These are phyloP conservation scores for Pterocarpus santalinus DNA, from an alignment of 306 rosid genomes.

Conservation along the genomic window DNA sequence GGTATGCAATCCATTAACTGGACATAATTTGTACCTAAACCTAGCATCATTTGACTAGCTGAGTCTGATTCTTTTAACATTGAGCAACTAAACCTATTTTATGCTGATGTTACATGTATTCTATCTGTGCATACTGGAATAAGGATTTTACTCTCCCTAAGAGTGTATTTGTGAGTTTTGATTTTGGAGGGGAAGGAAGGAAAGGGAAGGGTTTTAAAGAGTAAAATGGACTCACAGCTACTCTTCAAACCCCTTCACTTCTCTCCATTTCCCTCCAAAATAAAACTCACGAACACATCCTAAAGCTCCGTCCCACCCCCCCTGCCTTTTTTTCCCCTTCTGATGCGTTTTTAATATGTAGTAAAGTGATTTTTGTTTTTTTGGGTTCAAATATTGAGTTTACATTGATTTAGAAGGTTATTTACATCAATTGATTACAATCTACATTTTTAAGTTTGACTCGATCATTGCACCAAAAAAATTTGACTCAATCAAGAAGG, in stretches of 20 bases:
- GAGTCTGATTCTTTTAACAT: conserved; percentile 8
- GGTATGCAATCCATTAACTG: conserved; percentile 14
- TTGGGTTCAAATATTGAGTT: conserved; percentile 13
- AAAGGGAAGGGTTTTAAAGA: no score
- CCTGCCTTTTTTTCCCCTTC: background rate
- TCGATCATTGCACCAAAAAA: background rate
- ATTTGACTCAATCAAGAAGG: conserved; percentile 28
- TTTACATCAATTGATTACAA: conserved; percentile 3
- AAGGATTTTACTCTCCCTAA: background rate
- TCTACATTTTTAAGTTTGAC: conserved; percentile 44
- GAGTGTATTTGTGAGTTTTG: no score
- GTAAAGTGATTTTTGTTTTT: conserved; percentile 22
- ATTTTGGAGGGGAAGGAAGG: no score
- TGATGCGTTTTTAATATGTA: background rate
- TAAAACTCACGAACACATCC: no score
- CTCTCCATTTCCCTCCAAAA: no score
- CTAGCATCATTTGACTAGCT: background rate
- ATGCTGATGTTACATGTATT: background rate
- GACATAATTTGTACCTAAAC: no score
- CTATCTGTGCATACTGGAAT: conserved; percentile 17
- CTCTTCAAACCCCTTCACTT: no score
- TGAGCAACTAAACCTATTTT: conserved; percentile 16
- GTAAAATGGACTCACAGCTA: no score
- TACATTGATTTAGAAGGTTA: conserved; percentile 8
- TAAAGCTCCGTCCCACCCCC: no score